A percentile compares a stretch with the other conserved stretches of the same genome.
Evolutionary conservation across 345 rosid genomes (phyloP).

Genomic region (Murraya koenigii): DNA sequence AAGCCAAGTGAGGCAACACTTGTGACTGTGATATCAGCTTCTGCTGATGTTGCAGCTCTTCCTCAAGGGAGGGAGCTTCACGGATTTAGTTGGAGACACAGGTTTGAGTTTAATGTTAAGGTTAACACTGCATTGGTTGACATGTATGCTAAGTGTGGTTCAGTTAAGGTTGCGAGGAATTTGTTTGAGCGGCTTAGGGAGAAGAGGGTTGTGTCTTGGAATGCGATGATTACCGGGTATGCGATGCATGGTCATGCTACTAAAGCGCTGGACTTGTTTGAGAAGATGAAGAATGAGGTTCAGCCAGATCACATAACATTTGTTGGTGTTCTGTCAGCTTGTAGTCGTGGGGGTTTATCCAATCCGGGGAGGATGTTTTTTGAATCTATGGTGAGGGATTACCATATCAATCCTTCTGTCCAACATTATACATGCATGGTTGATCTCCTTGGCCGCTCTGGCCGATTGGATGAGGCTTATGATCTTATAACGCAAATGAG

Average conservation of each 20-base stretch:
- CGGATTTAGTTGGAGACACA: slow-evolving; percentile 32
- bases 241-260: slow-evolving; percentile 34
- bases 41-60: slow-evolving; percentile 29
- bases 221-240: slow-evolving; percentile 42
- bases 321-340: slow-evolving; percentile 40
- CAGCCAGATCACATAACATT: slow-evolving; percentile 35
- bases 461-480: slow-evolving; percentile 34
- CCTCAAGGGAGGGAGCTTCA: slow-evolving; percentile 39
- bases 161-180: slow-evolving; percentile 28
- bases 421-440: slow-evolving; percentile 44
- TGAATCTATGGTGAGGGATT: slow-evolving; percentile 25
- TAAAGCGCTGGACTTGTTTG: slow-evolving; percentile 31
- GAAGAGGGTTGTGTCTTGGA: slow-evolving; percentile 37
- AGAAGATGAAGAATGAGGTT: slow-evolving; percentile 19
- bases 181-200: slow-evolving; percentile 28
- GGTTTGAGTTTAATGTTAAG: slow-evolving; percentile 28
- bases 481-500: slow-evolving; percentile 33
- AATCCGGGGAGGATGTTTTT: slow-evolving; percentile 31
- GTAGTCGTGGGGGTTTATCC: slow-evolving; percentile 40
- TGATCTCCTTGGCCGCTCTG: slow-evolving; percentile 40
- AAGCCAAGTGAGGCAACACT: slow-evolving; percentile 38
- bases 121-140: slow-evolving; percentile 60
- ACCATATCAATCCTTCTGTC: slow-evolving; percentile 26
- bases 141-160: slow-evolving; percentile 85
- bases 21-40: slow-evolving; percentile 30